A percentile compares a stretch with the other conserved stretches of the same genome.
phyloP scores from a whole-genome alignment of 2,329 filamentous ascomycete genomes.

The Botrytis byssoidea region DNA sequence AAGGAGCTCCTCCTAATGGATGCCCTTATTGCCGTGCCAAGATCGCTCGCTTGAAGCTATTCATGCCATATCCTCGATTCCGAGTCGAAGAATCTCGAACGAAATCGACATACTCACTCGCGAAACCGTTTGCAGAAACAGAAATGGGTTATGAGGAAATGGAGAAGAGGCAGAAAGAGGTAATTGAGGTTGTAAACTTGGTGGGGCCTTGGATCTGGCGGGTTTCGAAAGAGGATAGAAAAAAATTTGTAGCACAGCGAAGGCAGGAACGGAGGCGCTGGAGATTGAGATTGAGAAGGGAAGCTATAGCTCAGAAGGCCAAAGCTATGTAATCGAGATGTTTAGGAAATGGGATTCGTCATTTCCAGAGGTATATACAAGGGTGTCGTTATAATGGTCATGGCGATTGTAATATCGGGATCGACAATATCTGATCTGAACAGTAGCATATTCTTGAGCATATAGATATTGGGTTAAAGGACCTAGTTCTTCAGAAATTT shows the following conservation, averaged over 20 bases:
- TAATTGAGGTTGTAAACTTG: background rate
- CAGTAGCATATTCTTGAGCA: background rate
- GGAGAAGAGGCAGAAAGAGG: background rate
- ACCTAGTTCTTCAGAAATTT: background rate
- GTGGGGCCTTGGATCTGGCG: background rate
- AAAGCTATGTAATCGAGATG: background rate
- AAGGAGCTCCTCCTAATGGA: background rate
- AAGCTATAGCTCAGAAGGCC: background rate
- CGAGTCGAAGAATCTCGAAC: background rate
- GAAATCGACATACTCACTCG: background rate
- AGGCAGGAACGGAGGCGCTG: background rate
- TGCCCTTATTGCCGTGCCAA: background rate
- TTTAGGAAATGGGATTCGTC: background rate
- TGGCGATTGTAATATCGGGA: background rate
- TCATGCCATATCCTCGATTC: background rate
- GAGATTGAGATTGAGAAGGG: background rate
- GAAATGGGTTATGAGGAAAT: background rate
- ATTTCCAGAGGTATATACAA: background rate
- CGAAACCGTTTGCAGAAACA: background rate
- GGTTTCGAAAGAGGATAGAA: background rate
- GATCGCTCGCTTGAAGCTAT: background rate
- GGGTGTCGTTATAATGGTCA: background rate
- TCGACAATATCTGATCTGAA: background rate
- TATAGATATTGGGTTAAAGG: background rate
- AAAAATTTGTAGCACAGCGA: background rate